Base-by-base conservation (phyloP, 495 filamentous ascomycete genomes). In the Staphylotrichum tortipilum region DNA sequence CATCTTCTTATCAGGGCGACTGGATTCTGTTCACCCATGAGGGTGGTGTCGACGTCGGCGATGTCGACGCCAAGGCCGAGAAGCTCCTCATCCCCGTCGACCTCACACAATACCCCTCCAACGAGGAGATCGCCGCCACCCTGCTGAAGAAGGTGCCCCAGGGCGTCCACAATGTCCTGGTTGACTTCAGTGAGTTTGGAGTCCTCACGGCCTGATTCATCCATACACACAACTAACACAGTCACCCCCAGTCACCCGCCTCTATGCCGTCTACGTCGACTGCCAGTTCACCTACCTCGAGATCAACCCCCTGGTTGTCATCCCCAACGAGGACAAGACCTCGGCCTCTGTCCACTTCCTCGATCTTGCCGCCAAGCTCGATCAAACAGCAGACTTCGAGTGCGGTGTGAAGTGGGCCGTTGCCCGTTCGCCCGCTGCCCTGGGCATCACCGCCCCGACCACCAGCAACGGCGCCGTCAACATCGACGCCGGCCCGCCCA, bases 261-360 rank as follows among this genome's bases (percentile, higher is more conserved):
- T 90, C 36, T 96, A 96, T 65, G 90, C 89, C 64, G 92, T 99
- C 76, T 99, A 97, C 61, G 92, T 99, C 47, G 92, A 99, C 78
- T 94, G 88, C 84, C 92, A 99, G 73, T 99, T 99, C 79, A 97
- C 92, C 64, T 97, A 97, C 76, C 89, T 99, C 53, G 92, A 99
- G 74, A 99, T 99, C 79, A 99, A 99, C 78, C 92, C 92, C 46
- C 74, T 99, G 52, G 92, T 99, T 47, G 92, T 95, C 62, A 90
- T 99, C 60, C 92, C 92, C 64, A 99, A 97, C 73, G 82, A 80
- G 50, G 81, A 88, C 57, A 82, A 73, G 52, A 97, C 92, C 63
- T 95, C 89, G 45, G 94, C 92, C 36, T 82, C 94, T 24, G 92
- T 99, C 28, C 80, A 95, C 80, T 99, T 97, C 83, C 82, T 99